Base-by-base conservation (phyloP, 2,329 filamentous ascomycete species). In the Phoma sp. region DNA sequence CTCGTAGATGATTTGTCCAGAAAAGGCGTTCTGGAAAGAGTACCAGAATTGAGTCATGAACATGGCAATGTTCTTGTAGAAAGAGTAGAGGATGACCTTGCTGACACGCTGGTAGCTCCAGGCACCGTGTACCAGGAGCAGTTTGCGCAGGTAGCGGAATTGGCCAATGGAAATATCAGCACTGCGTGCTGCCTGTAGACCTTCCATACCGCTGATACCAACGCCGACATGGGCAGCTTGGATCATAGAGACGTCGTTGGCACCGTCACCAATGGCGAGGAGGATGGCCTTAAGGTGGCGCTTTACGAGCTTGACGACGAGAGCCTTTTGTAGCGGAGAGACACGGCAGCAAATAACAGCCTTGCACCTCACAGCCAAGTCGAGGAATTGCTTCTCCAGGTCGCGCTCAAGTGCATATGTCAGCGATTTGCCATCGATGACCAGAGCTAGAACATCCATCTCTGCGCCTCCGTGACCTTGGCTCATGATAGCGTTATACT, bases 31-130 rank as follows among this genome's bases (percentile, higher is more conserved):
- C 84, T 96, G 92, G 80, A 99, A 99, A 0, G 92, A 91, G 77
- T 95, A 98, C 72, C 96, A 99, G 74, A 99, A 99, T 73, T 99
- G 96, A 56, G 96, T 99, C 89, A 99, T 93, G 78, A 98, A 99
- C 58, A 99, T 82, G 18, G 93, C 89, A 64, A 98, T 97, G 78
- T 99, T 99, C 83, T 99, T 99, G 83, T 99, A 99, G 76, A 98
- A 99, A 6, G 95, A 98, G 78, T 96, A 99, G 59, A 99, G 77
- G 67, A 99, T 98, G 55, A 96, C 92, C 79, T 96, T 96, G 83
- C 90, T 93, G 72, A 99, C 89, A 55, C 95, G 89, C 74, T 97
- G 93, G 73, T 99, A 99, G 72, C 91, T 96, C 95, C 95, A 99
- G 5, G 93, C 89, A 23, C 95, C 95, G 71, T 99, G 95, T 9